Conservation (phyloP, 768 basidiomycete species). For the Mycena vitilis region DNA sequence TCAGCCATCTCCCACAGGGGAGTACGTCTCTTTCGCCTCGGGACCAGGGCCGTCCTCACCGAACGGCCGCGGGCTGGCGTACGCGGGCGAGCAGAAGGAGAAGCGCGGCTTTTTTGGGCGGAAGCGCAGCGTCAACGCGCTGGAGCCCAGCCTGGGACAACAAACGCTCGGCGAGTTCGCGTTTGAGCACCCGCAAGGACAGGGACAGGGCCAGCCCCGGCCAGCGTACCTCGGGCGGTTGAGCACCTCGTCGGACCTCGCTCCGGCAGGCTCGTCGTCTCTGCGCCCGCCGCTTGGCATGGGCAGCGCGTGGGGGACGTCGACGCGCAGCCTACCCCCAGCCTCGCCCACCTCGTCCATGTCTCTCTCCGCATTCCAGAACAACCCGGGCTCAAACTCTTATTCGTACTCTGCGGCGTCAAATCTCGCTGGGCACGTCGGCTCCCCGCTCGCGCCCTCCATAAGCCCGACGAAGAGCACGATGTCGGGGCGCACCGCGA, state of each 20-base stretch:
- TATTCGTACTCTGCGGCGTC: neutral
- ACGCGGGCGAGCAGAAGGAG: slow-evolving; percentile 25
- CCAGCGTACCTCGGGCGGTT: slow-evolving; percentile 18
- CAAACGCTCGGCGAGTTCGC: too few relatives aligned
- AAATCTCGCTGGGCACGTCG: too few relatives aligned
- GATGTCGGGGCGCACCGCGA: slow-evolving; percentile 1
- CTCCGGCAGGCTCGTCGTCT: neutral
- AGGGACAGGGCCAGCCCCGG: neutral
- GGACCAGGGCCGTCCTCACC: slow-evolving; percentile 23
- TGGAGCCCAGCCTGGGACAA: too few relatives aligned
- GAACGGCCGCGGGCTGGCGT: slow-evolving; percentile 30
- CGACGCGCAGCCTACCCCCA: slow-evolving; percentile 27
- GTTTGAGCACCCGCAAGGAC: neutral
- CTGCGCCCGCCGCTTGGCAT: neutral
- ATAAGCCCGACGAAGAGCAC: slow-evolving; percentile 16
- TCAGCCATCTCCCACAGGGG: slow-evolving; percentile 12
- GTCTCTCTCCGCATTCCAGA: neutral
- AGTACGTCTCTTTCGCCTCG: slow-evolving; percentile 28
- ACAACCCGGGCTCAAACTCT: neutral
- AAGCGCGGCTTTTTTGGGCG: slow-evolving; percentile 30
- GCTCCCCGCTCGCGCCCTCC: slow-evolving; percentile 16
- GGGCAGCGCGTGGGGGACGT: neutral
- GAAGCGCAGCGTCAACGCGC: slow-evolving; percentile 17
- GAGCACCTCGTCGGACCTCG: slow-evolving; percentile 28
- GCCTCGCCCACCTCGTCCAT: neutral